Percentiles rank a stretch among this genome's conserved stretches.
These are phyloP conservation scores for Eustoma russellianum DNA, from an alignment of 257 asterid species.

Conservation along the genomic window DNA sequence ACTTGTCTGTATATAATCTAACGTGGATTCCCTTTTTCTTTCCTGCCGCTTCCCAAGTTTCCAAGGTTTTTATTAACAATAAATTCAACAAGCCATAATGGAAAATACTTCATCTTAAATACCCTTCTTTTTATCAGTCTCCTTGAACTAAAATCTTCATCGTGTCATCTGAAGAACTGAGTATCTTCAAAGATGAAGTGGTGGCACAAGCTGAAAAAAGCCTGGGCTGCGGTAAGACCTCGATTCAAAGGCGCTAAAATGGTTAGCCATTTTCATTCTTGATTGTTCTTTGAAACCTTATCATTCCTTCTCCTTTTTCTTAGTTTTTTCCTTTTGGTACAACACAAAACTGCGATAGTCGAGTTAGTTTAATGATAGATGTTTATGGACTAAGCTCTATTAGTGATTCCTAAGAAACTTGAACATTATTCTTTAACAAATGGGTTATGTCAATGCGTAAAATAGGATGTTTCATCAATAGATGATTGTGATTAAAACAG, in stretches of 20 bases:
- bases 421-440: too few relatives aligned
- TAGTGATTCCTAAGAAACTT: too few relatives aligned
- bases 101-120: background rate
- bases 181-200: background rate
- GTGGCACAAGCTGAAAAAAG: slow-evolving; percentile 4
- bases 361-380: too few relatives aligned
- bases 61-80: background rate
- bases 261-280: background rate
- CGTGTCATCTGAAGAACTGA: background rate
- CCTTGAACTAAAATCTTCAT: background rate
- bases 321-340: background rate
- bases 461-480: too few relatives aligned
- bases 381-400: too few relatives aligned
- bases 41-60: background rate
- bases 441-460: too few relatives aligned
- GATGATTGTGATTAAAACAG: too few relatives aligned
- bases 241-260: background rate
- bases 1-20: too few relatives aligned
- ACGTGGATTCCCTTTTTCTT: background rate
- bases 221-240: background rate
- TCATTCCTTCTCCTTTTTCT: background rate
- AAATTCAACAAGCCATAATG: background rate
- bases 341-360: background rate
- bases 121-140: background rate
- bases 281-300: background rate